phyloP scores from a whole-genome alignment of 108 stramenopile species.

The Nannochloropsis gaditana region DNA sequence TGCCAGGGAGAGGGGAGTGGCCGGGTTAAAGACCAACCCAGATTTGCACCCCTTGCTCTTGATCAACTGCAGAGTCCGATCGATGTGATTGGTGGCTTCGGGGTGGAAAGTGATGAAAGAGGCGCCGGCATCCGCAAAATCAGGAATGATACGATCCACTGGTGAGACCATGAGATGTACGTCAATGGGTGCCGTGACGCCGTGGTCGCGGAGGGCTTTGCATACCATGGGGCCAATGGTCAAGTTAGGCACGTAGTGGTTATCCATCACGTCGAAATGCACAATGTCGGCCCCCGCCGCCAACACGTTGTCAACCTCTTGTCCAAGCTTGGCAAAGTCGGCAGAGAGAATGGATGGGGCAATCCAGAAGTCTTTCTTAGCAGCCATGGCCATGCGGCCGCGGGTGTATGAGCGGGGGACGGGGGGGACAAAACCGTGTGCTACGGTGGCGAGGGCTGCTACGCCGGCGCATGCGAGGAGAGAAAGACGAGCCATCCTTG shows the following conservation, averaged over 20 bases:
- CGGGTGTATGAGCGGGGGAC: background rate
- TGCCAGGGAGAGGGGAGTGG: slow-evolving; percentile 75
- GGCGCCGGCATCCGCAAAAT: slow-evolving; percentile 92
- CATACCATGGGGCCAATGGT: slow-evolving; percentile 99
- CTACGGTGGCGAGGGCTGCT: background rate
- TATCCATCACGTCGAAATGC: slow-evolving; percentile 99
- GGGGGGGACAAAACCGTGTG: background rate
- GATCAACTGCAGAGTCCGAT: slow-evolving; percentile 90
- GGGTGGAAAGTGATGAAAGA: slow-evolving; percentile 99
- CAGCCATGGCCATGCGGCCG: slow-evolving; percentile 7
- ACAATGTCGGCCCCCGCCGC: slow-evolving; percentile 95
- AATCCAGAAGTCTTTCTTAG: slow-evolving; percentile 84
- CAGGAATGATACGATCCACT: slow-evolving; percentile 78
- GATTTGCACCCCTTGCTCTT: slow-evolving; percentile 89
- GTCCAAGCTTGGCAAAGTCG: slow-evolving; percentile 88
- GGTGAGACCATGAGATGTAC: slow-evolving; percentile 97
- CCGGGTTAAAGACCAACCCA: slow-evolving; percentile 96
- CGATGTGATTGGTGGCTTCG: slow-evolving; percentile 83
- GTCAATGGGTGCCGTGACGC: slow-evolving; percentile 95
- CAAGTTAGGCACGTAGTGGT: slow-evolving; percentile 97
- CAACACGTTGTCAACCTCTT: slow-evolving; percentile 93
- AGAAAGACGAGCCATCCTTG: background rate
- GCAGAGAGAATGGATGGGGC: slow-evolving; percentile 98
- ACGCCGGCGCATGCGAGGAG: background rate
- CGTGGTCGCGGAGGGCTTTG: slow-evolving; percentile 94